Evolutionary conservation across 106 monocot species (phyloP), one percentile per base, ranked within the genome.

Genomic region (Platanthera zijinensis): DNA sequence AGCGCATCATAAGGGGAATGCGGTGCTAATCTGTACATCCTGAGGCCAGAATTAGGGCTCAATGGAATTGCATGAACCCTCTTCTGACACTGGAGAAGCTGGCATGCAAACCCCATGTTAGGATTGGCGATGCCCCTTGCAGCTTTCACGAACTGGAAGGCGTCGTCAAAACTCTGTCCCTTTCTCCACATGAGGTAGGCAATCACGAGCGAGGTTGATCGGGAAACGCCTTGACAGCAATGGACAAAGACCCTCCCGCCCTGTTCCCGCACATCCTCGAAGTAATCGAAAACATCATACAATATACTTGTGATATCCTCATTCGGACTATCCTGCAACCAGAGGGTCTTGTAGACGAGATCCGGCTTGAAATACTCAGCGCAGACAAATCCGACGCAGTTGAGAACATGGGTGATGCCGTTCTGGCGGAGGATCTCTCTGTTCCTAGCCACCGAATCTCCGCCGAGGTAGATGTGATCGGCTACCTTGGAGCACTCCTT

Each of bases 401-500:
- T 97, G 48, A 97, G 78, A 19, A 97, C 89, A 76, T 97, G 96
- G 15, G 96, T 97, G 71, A 97, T 97, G 32, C 91, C 96, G 74
- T 97, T 86, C 74, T 86, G 48, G 15, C 82, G 81, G 21, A 97
- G 87, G 72, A 97, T 93, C 18, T 97, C 96, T 9, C 93, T 78
- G 79, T 97, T 94, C 72, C 81, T 80, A 3, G 96, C 96, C 18
- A 97, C 96, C 0, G 73, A 85, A 53, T 97, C 84, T 5, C 96
- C 96, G 1, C 96, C 96, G 13, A 97, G 86, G 75, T 97, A 97
- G 57, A 97, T 88, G 51, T 97, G 96, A 21, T 97, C 93, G 2
- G 93, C 96, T 0, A 97, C 96, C 77, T 97, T 97, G 49, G 96
- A 97, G 74, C 96, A 97, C 86, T 97, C 89, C 83, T 94, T 97